These are phyloP conservation scores for Oehlia diaphana DNA, from an alignment of 192 early-diverging fungal species.

Conservation along the genomic window DNA sequence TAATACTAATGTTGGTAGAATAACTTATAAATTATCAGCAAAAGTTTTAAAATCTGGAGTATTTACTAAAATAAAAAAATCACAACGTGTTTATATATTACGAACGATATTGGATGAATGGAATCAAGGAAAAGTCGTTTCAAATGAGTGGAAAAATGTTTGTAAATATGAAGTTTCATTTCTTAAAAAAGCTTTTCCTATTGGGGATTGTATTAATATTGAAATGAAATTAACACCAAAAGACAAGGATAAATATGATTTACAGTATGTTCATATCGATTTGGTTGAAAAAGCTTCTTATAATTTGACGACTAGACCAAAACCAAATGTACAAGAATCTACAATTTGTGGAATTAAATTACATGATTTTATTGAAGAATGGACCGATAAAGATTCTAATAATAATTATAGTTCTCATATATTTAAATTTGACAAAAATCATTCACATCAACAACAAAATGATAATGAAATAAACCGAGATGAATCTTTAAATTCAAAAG, in stretches of 20 bases:
- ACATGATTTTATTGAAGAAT: neutral
- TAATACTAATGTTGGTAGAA: constrained; percentile 37
- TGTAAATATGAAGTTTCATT: neutral
- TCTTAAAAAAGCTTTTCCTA: neutral
- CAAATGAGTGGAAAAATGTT: neutral
- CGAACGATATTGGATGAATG: neutral
- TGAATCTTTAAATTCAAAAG: neutral
- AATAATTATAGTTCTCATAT: neutral
- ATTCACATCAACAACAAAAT: neutral
- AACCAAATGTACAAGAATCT: neutral
- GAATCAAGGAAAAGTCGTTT: neutral
- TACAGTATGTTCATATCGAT: neutral
- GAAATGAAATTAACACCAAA: neutral
- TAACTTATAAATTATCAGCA: constrained; percentile 36
- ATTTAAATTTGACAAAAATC: neutral
- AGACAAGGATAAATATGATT: neutral
- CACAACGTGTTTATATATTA: neutral
- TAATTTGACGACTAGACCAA: neutral
- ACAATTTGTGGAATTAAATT: neutral
- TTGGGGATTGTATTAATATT: neutral
- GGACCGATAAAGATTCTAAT: neutral
- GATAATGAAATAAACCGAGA: neutral
- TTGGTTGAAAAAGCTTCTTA: neutral
- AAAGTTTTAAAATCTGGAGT: constrained; percentile 1
- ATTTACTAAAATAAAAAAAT: neutral